A percentile compares a stretch with the other conserved stretches of the same genome.
Conservation (phyloP, 73 alveolate species). For the Uronychia binucleata region DNA sequence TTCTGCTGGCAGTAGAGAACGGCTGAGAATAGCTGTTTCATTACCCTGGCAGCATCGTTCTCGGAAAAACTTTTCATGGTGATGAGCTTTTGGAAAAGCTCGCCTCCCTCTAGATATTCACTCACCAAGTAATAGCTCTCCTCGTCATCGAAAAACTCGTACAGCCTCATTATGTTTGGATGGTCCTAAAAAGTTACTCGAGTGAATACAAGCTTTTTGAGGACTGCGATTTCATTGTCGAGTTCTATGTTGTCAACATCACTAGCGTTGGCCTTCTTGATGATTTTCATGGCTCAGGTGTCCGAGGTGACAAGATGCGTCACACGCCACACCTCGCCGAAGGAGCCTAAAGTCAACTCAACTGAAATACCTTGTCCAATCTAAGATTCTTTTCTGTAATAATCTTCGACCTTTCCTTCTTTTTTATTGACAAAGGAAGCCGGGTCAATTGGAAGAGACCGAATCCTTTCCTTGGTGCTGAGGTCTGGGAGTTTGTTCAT, state of each 20-base stretch:
- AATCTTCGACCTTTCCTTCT: background rate
- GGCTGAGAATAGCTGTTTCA: slow-evolving; percentile 87
- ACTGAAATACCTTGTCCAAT: background rate
- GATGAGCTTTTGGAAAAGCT: slow-evolving; percentile 77
- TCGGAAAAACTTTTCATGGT: slow-evolving; percentile 75
- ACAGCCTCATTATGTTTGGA: no score
- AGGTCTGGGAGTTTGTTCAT: background rate
- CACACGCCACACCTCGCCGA: slow-evolving; percentile 75
- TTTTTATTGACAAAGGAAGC: background rate
- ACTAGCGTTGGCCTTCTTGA: slow-evolving; percentile 50
- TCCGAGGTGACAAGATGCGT: slow-evolving; percentile 53
- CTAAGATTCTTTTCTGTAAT: background rate
- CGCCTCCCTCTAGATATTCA: slow-evolving; percentile 92
- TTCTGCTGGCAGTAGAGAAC: slow-evolving; percentile 88
- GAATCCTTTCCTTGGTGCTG: background rate
- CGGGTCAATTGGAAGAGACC: background rate
- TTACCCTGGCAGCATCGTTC: slow-evolving; percentile 81
- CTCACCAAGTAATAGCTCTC: slow-evolving; percentile 82
- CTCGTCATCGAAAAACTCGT: slow-evolving; percentile 87
- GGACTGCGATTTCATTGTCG: slow-evolving; percentile 54
- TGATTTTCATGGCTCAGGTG: slow-evolving; percentile 63
- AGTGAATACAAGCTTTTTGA: slow-evolving; percentile 38
- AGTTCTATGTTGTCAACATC: slow-evolving; percentile 11
- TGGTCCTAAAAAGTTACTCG: no score
- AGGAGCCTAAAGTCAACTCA: slow-evolving; percentile 61